Evolutionary conservation across 225 moss, liverwort and hornwort genomes (phyloP), one percentile per base, ranked within the genome.

Genomic region (Ulota crispa): DNA sequence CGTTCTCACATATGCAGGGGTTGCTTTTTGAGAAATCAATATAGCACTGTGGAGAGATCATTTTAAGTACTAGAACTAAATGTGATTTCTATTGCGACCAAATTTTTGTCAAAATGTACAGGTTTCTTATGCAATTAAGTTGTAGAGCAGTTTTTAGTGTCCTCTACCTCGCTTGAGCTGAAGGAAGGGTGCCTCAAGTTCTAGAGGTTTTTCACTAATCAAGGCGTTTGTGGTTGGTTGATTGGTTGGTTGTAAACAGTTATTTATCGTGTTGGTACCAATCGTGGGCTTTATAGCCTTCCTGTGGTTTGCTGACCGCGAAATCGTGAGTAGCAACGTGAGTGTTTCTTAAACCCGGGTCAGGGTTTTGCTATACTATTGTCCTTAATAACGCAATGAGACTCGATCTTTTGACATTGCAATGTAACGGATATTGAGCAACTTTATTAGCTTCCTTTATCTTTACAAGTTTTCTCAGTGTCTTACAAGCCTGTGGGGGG

Each of bases 241-340:
- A 41, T 82, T 72, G 47, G 50, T 83, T 72, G 47, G 52, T 77
- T 82, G 69, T 80, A 80, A 83, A 82, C 94, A 99, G 99, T 92
- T 99, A n/a, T 81, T 99, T 69, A 89, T 94, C 32, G 87, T 92
- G 52, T 60, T 96, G 84, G 83, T 99, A 72, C 99, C 99, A 19
- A 87, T 99, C 56, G 89, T 96, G 59, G 93, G 92, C 56, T 84
- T 99, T 70, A 87, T 93, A 66, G 93, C 90, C 43, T 94, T 99
- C 81, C 80, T 96, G 31, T 99, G 99, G 99, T 96, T 96, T 92
- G 99, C 99, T 50, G 94, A 94, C 83, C 90, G 96, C 54, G 99
- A 96, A 91, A 94, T 96, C 82, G 85, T 99, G 77, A 94, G 93
- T 86, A 94, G 96, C 88, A 93, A 91, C 83, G 98, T 99, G 88